Evolutionary conservation across 495 filamentous ascomycete species (phyloP), one percentile per base, ranked within the genome.

Genomic region (Aspergillus funiculosus): DNA sequence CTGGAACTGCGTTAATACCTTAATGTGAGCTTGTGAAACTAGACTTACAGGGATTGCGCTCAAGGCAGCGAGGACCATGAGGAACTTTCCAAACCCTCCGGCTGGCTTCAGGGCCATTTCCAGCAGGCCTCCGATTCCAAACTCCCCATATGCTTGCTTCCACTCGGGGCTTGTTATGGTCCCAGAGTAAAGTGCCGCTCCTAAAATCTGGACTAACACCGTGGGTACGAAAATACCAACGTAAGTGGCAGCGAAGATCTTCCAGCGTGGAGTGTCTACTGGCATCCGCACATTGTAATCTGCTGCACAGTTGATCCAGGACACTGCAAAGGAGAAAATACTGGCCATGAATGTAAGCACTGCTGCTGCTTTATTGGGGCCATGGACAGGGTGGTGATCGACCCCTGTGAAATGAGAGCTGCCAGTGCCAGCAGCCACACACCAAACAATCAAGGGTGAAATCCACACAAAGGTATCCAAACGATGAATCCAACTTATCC

Each of bases 201-300:
- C 83, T 0, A 87, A 72, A 34, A 83, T 75, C 59, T 85, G 72
- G 1, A 77, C 76, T 58, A 87, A 79, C 5, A 82, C 66, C 0
- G 82, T 74, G 1, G 82, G 73, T 45, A 80, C 57, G 36, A 77
- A 74, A 13, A 86, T 71, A 6, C 83, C 82, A 11, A 62, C 63
- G 53, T 77, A 85, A 3, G 80, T 82, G 58, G 72, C 78, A 30
- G 76, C 39, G 62, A 85, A 87, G 26, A 85, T 66, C 3, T 71
- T 69, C 18, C 39, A 57, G 5, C 73, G 67, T n/a, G 74, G 67
- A 14, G 69, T 68, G 17, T 57, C 59, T 1, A 61, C 59, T 1
- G 80, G 80, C 53, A 82, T 81, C 50, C 85, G 85, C 6, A 83
- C 79, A 20, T 78, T 82, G 57, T 84, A 85, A 51, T 86, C 82